These are phyloP conservation scores for Cutaneotrichosporon sp. DNA, from an alignment of 1,284 basidiomycete genomes.

Conservation along the genomic window DNA sequence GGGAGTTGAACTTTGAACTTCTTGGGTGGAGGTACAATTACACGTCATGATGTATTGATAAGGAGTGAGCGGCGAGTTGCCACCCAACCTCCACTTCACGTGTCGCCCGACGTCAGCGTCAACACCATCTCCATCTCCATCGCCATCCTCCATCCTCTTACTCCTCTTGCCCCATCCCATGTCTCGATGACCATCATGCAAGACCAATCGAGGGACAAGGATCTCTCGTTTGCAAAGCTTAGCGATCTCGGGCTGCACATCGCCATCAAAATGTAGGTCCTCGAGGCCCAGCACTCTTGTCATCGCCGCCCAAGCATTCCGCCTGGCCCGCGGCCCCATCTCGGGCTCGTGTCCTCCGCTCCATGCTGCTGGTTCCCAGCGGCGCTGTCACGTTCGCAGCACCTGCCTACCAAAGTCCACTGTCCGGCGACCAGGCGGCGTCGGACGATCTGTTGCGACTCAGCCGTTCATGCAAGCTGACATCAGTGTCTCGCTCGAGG, in stretches of 20 bases:
- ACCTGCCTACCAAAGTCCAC: too few species aligned
- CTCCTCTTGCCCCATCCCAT: too few species aligned
- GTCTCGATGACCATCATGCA: conserved; percentile 26
- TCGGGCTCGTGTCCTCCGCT: too few species aligned
- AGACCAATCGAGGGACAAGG: conserved; percentile 54
- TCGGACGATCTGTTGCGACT: too few species aligned
- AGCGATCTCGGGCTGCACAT: conserved; percentile 82
- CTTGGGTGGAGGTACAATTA: conserved; percentile 4
- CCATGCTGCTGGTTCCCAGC: too few species aligned
- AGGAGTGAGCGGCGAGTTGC: not conserved
- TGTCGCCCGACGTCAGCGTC: not conserved
- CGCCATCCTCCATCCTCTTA: too few species aligned
- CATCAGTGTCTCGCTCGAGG: conserved; percentile 78
- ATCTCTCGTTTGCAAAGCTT: conserved; percentile 86
- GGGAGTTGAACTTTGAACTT: conserved; percentile 4
- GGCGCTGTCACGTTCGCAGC: too few species aligned
- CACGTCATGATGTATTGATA: conserved; percentile 1
- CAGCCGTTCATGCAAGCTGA: too few species aligned
- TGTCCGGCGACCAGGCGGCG: too few species aligned
- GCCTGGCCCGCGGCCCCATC: too few species aligned
- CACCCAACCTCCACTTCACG: not conserved
- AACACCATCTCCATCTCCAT: not conserved
- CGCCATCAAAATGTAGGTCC: conserved; percentile 79
- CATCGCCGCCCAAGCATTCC: too few species aligned
- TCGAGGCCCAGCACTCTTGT: too few species aligned